These are phyloP conservation scores for Exophiala phaeomuriformis DNA, from an alignment of 2,329 filamentous ascomycete species.

Conservation along the genomic window DNA sequence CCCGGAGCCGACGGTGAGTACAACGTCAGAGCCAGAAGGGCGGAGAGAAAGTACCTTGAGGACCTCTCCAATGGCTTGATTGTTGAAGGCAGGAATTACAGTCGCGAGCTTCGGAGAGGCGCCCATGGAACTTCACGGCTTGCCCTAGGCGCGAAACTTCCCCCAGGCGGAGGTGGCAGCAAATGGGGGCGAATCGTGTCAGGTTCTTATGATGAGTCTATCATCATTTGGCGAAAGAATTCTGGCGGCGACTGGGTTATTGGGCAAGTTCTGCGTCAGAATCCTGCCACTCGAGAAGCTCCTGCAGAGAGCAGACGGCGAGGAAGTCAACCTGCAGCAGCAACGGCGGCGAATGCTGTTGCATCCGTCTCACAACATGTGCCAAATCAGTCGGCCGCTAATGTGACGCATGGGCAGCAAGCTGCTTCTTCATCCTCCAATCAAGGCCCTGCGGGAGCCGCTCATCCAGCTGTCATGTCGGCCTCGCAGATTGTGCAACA, in stretches of 20 bases:
- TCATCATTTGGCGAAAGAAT: conserved; percentile 90
- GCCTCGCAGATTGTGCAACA: conserved; percentile 25
- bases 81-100: conserved; percentile 27
- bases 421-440: conserved; percentile 1
- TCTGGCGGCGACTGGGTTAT: conserved; percentile 77
- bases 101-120: conserved; percentile 48
- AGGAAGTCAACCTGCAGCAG: background rate
- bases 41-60: conserved; percentile 66
- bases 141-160: conserved; percentile 75
- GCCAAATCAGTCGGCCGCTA: conserved; percentile 31
- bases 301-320: conserved; percentile 29
- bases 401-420: conserved; percentile 13
- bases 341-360: background rate
- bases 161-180: conserved; percentile 82
- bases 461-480: conserved; percentile 15
- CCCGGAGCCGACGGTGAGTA: conserved; percentile 73
- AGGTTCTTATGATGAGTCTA: conserved; percentile 90
- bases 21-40: conserved; percentile 60
- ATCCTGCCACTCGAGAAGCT: conserved; percentile 40
- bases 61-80: conserved; percentile 44
- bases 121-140: conserved; percentile 45
- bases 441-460: conserved; percentile 2
- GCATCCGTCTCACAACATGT: conserved; percentile 28
- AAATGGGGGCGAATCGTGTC: conserved; percentile 92
- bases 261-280: conserved; percentile 66